These are phyloP conservation scores for Oryza meyeriana DNA, from an alignment of 176 grass and related monocot species.

Conservation along the genomic window DNA sequence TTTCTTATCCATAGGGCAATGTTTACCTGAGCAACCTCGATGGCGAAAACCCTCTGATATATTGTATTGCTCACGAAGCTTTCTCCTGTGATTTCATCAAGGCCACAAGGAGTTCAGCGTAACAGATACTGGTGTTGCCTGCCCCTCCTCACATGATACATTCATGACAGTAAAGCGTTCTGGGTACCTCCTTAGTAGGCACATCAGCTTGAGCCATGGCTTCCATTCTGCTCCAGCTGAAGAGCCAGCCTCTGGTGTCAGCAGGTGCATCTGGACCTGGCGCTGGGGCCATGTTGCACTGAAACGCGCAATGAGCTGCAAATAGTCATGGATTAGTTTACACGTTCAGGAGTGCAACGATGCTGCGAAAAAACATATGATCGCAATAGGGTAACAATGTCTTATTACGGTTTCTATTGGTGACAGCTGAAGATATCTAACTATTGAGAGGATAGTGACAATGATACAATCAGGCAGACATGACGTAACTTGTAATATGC, in stretches of 20 bases:
- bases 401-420: not conserved
- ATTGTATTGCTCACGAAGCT: not conserved
- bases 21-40: not conserved
- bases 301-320: conserved; percentile 51
- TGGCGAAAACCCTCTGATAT: not conserved
- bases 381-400: not conserved
- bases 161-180: conserved; percentile 46
- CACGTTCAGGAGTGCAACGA: no score
- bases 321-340: conserved; percentile 1
- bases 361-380: not conserved
- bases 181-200: conserved; percentile 55
- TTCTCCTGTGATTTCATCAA: not conserved
- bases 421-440: not conserved
- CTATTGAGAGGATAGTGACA: not conserved
- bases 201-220: conserved; percentile 49
- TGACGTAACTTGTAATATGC: not conserved
- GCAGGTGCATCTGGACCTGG: conserved; percentile 44
- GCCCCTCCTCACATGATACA: conserved; percentile 44
- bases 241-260: conserved; percentile 37
- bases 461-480: not conserved
- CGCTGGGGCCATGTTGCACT: conserved; percentile 36
- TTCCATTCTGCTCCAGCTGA: conserved; percentile 40
- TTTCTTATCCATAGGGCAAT: not conserved
- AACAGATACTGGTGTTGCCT: conserved; percentile 42
- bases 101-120: conserved; percentile 33